Base-by-base conservation (phyloP, 768 basidiomycete species). In the Boletus huronensis region DNA sequence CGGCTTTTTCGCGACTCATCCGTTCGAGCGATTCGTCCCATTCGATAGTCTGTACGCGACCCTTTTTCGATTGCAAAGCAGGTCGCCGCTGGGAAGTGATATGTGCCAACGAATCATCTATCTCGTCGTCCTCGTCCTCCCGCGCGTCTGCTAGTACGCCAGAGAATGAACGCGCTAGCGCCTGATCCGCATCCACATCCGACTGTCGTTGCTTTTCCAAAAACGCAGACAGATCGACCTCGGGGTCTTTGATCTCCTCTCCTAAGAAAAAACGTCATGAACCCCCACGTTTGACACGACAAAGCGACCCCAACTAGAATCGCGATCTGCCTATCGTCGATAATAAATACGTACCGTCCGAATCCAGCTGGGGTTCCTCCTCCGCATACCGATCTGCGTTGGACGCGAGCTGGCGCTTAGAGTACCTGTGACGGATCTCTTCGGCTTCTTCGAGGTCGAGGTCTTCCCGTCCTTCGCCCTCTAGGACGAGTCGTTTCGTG, bases 381-480 rank as follows among this genome's bases (percentile, higher is more conserved):
- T 91, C 89, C 16, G 64, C 77, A 64, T 92, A 92, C 48, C 89
- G 77, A 75, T 90, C 88, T 0, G 76, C 83, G 64, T 93, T 92
- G 5, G 85, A 78, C 4, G 77, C 83, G 16, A 93, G 73, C 46
- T 82, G 72, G 35, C 90, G 76, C 53, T 76, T 75, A 25, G 81
- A 67, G 52, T 79, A 90, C 63, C 80, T 85, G 34, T 64, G 67
- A 16, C 72, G 72, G 10, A 72, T 58, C 63, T 82, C 85, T 32
- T 74, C 72, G 0, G 75, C 77, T 29, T 74, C 77, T 58, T 84
- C 85, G 7, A 61, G 58, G 48, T 74, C 72, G 6, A 70, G 17
- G 16, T 75, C 74, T 1, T 59, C 71, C 6, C 9, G 57, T 16
- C 68, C 65, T 66, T 90, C 88, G 16, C 74, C 84, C 56, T 85